Evolutionary conservation across 2,329 filamentous ascomycete genomes (phyloP).

Genomic region (Pseudogymnoascus verrucosus): DNA sequence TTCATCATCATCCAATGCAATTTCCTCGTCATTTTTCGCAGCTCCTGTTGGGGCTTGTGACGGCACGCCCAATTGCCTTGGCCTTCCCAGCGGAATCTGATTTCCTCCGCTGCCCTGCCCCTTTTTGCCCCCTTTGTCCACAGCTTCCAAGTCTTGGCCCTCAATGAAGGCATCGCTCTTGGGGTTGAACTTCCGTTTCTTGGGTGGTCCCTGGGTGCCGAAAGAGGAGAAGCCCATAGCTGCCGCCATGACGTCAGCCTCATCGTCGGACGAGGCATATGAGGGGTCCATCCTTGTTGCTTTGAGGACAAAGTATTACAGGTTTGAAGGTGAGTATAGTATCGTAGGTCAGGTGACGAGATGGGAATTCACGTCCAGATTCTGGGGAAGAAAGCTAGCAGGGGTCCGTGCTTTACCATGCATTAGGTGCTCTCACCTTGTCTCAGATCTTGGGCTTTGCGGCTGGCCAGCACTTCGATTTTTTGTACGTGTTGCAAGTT

Average conservation of each 20-base stretch:
- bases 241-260: constrained; percentile 52
- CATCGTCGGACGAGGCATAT: constrained; percentile 16
- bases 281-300: background rate
- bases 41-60: background rate
- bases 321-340: background rate
- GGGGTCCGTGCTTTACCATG: constrained; percentile 1
- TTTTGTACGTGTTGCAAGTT: background rate
- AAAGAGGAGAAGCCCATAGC: constrained; percentile 70
- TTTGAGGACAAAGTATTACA: background rate
- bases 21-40: constrained; percentile 18
- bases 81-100: constrained; percentile 24
- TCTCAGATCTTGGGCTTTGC: background rate
- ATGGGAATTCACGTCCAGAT: background rate
- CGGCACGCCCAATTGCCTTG: constrained; percentile 18
- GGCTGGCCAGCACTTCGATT: background rate
- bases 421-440: background rate
- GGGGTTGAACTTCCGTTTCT: constrained; percentile 61
- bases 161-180: constrained; percentile 42
- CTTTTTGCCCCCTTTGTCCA: constrained; percentile 27
- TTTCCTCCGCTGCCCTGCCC: constrained; percentile 27
- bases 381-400: background rate
- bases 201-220: constrained; percentile 46
- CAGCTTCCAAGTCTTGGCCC: constrained; percentile 24
- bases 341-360: background rate
- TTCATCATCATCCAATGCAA: constrained; percentile 19